Percentiles rank a stretch among this genome's conserved stretches.
phyloP scores from a whole-genome alignment of 352 stramenopile species.

The Phytophthora pluvialis region DNA sequence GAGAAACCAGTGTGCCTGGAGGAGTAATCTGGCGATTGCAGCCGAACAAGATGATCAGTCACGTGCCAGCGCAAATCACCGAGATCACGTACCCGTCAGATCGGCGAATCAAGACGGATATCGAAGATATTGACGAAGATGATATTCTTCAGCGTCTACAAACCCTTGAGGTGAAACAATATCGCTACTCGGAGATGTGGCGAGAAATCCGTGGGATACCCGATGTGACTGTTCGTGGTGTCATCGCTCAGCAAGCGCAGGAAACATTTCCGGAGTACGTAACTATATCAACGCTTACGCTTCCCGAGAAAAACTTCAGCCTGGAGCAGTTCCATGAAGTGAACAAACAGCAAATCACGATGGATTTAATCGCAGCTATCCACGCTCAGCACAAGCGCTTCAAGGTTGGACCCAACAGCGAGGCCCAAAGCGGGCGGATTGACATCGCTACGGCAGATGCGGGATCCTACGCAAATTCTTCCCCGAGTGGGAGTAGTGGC shows the following conservation, averaged over 20 bases:
- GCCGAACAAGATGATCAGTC: slow-evolving; percentile 62
- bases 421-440: slow-evolving; percentile 49
- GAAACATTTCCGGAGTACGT: slow-evolving; percentile 95
- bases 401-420: slow-evolving; percentile 58
- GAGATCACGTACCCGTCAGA: slow-evolving; percentile 94
- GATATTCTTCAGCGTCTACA: slow-evolving; percentile 91
- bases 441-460: slow-evolving; percentile 52
- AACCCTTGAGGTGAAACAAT: slow-evolving; percentile 89
- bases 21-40: slow-evolving; percentile 59
- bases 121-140: slow-evolving; percentile 89
- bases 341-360: slow-evolving; percentile 92
- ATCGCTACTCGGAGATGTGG: slow-evolving; percentile 93
- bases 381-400: slow-evolving; percentile 85
- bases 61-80: slow-evolving; percentile 90
- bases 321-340: slow-evolving; percentile 94
- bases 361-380: slow-evolving; percentile 92
- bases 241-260: slow-evolving; percentile 93
- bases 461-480: slow-evolving; percentile 48
- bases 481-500: slow-evolving; percentile 36
- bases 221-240: slow-evolving; percentile 82
- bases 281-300: slow-evolving; percentile 79
- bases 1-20: slow-evolving; percentile 50
- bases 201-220: slow-evolving; percentile 81
- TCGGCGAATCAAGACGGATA: slow-evolving; percentile 92
- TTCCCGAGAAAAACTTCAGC: slow-evolving; percentile 90